These are phyloP conservation scores for Hericium erinaceus DNA, from an alignment of 768 basidiomycete species.

Conservation along the genomic window DNA sequence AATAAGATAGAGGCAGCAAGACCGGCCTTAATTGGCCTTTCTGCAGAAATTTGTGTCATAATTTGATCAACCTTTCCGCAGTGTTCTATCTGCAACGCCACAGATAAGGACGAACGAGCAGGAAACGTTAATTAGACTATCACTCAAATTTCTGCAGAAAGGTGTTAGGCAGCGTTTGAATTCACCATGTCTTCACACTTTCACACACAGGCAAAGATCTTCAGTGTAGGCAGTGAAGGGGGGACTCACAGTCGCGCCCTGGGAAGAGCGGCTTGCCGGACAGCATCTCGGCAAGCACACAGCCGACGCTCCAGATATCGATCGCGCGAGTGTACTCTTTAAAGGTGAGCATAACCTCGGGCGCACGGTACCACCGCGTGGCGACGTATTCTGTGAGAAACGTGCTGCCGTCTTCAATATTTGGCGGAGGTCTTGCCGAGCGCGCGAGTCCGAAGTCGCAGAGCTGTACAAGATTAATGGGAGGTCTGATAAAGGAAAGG, in stretches of 20 bases:
- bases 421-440: slow-evolving; percentile 64
- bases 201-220: background rate
- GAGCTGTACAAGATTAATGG: slow-evolving; percentile 30
- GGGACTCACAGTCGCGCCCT: slow-evolving; percentile 74
- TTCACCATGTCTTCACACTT: too few relatives aligned
- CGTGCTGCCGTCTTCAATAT: slow-evolving; percentile 68
- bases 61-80: too few relatives aligned
- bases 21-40: slow-evolving; percentile 19
- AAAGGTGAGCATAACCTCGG: slow-evolving; percentile 97
- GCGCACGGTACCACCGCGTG: slow-evolving; percentile 95
- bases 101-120: too few relatives aligned
- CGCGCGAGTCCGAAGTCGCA: slow-evolving; percentile 87
- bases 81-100: too few relatives aligned
- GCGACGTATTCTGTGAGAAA: slow-evolving; percentile 95
- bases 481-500: background rate
- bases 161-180: too few relatives aligned
- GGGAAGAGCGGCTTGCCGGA: slow-evolving; percentile 90
- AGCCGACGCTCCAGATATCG: slow-evolving; percentile 83
- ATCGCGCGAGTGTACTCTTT: slow-evolving; percentile 89
- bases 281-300: slow-evolving; percentile 86
- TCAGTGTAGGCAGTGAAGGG: background rate
- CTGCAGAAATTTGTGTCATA: background rate
- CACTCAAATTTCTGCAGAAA: too few relatives aligned
- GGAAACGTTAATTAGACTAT: too few relatives aligned
- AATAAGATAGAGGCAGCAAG: too few relatives aligned